Evolutionary conservation across 148 eudicot genomes (phyloP).

Genomic region (Mesembryanthemum crystallinum): DNA sequence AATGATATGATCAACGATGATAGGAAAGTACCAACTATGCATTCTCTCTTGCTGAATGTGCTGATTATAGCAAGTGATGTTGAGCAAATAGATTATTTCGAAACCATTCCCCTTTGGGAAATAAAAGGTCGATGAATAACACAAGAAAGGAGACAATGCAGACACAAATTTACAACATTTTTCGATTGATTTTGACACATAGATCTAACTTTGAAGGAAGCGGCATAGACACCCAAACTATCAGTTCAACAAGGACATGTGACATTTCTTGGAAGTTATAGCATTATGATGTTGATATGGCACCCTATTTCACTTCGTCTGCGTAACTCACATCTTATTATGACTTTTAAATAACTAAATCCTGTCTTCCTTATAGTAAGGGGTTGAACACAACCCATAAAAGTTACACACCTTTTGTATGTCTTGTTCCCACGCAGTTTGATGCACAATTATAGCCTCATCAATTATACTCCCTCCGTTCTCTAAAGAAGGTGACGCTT

Average conservation of each 20-base stretch:
- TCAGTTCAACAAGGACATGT: neutral
- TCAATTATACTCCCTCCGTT: too few relatives aligned
- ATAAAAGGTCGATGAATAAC: neutral
- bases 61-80: neutral
- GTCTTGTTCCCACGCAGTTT: too few relatives aligned
- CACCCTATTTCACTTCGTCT: neutral
- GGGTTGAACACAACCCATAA: too few relatives aligned
- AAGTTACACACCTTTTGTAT: too few relatives aligned
- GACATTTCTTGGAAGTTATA: neutral
- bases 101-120: neutral
- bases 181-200: neutral
- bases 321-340: neutral
- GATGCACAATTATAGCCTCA: too few relatives aligned
- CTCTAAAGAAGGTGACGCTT: too few relatives aligned
- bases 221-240: neutral
- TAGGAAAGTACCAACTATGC: too few relatives aligned
- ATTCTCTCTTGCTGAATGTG: neutral
- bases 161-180: neutral
- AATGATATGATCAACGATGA: too few relatives aligned
- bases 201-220: neutral
- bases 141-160: neutral
- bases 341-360: neutral
- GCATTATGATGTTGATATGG: neutral
- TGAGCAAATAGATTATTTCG: neutral
- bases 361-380: neutral